These are phyloP conservation scores for Calocera viscosa DNA, from an alignment of 768 basidiomycete species.

Conservation along the genomic window DNA sequence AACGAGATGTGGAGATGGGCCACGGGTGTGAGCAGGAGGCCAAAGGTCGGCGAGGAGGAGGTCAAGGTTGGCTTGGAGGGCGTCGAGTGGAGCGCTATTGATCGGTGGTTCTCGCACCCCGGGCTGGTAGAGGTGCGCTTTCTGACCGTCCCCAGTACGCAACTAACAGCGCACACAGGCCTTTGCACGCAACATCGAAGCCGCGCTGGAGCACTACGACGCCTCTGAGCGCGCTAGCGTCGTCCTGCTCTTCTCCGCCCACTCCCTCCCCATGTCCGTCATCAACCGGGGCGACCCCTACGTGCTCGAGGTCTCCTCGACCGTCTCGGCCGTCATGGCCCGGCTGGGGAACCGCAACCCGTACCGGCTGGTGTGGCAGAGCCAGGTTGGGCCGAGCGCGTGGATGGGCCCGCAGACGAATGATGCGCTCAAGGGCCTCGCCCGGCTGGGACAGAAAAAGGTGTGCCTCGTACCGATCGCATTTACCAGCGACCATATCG, in stretches of 20 bases:
- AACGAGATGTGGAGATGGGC: conserved; percentile 67
- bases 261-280: conserved; percentile 94
- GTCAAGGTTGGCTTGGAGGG: conserved; percentile 44
- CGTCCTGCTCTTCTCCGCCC: conserved; percentile 89
- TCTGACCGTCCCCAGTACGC: conserved; percentile 5
- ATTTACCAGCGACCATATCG: conserved; percentile 98
- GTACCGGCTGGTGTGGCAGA: conserved; percentile 94
- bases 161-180: conserved; percentile 42
- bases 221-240: conserved; percentile 49
- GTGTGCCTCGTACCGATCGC: conserved; percentile 81
- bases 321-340: conserved; percentile 88
- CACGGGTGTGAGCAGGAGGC: conserved; percentile 16
- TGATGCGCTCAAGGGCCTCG: conserved; percentile 63
- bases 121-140: conserved; percentile 79
- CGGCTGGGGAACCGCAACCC: conserved; percentile 54
- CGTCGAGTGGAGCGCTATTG: conserved; percentile 93
- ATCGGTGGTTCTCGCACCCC: conserved; percentile 91
- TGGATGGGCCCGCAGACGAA: conserved; percentile 98
- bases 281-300: conserved; percentile 99
- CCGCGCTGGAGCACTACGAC: conserved; percentile 67
- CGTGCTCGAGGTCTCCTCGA: conserved; percentile 84
- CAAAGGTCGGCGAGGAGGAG: conserved; percentile 14
- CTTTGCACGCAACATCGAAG: conserved; percentile 76
- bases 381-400: conserved; percentile 88
- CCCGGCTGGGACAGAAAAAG: conserved; percentile 33